phyloP scores from a whole-genome alignment of 148 eudicot genomes.

The Nyssa sinensis region DNA sequence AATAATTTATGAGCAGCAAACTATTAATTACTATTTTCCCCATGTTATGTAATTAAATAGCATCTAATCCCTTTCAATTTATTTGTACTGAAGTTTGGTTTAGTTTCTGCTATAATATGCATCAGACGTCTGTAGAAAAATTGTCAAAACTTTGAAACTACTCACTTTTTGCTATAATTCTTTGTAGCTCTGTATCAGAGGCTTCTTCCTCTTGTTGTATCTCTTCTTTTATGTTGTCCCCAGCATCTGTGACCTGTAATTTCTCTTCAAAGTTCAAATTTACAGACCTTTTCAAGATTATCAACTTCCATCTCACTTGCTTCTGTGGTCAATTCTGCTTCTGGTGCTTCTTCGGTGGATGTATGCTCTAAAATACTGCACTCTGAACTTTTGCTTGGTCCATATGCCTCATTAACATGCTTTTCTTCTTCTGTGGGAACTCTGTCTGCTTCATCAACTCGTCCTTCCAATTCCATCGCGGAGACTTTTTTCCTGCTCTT shows the following conservation, averaged over 20 bases:
- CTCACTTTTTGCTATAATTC: slow-evolving; percentile 18
- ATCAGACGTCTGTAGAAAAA: neutral
- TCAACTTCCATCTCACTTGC: slow-evolving; percentile 8
- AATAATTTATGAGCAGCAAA: neutral
- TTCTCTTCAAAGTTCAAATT: slow-evolving; percentile 9
- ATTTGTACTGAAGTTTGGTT: neutral
- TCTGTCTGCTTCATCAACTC: slow-evolving; percentile 13
- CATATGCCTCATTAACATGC: slow-evolving; percentile 2
- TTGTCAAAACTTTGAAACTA: neutral
- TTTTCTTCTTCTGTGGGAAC: slow-evolving; percentile 7
- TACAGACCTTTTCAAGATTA: neutral
- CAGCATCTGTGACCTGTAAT: slow-evolving; percentile 2
- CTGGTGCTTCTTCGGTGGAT: slow-evolving; percentile 3
- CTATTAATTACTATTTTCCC: neutral
- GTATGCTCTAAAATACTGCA: slow-evolving; percentile 10
- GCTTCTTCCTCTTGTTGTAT: slow-evolving; percentile 9
- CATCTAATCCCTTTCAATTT: neutral
- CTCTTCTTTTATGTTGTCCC: neutral
- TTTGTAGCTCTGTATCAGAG: neutral
- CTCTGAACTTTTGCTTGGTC: slow-evolving; percentile 7
- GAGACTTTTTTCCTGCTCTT: slow-evolving; percentile 7
- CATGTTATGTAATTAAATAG: neutral
- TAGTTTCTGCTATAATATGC: neutral
- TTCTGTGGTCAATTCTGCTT: neutral
- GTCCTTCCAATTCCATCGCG: neutral